These are phyloP conservation scores for Calonectria leucothoes DNA, from an alignment of 2,329 filamentous ascomycete genomes.

Conservation along the genomic window DNA sequence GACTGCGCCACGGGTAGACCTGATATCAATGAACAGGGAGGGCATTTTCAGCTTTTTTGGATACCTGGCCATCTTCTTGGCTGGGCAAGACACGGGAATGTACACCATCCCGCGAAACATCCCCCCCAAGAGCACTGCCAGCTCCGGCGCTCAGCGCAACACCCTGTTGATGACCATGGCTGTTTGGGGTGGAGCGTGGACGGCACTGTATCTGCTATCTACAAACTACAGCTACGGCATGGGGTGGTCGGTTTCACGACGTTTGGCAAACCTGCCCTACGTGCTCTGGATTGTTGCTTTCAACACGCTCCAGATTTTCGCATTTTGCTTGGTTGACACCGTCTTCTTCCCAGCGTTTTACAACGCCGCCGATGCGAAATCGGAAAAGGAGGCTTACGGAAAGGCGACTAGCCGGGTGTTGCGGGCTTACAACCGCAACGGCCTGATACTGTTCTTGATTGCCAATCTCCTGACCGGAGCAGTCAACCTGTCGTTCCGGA, in stretches of 20 bases:
- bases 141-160: conserved; percentile 61
- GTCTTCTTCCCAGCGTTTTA: conserved; percentile 81
- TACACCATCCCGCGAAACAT: conserved; percentile 76
- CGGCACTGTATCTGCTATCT: conserved; percentile 73
- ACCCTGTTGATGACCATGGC: conserved; percentile 73
- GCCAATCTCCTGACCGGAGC: conserved; percentile 91
- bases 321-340: conserved; percentile 83
- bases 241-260: conserved; percentile 82
- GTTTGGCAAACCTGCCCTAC: conserved; percentile 93
- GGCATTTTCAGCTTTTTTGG: conserved; percentile 95
- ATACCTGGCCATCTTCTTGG: conserved; percentile 94
- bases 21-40: conserved; percentile 92
- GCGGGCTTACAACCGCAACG: conserved; percentile 88
- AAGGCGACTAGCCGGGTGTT: conserved; percentile 85
- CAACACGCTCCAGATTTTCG: conserved; percentile 84
- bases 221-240: conserved; percentile 78
- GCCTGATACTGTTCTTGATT: conserved; percentile 84
- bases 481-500: conserved; percentile 89
- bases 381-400: conserved; percentile 73
- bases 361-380: conserved; percentile 63
- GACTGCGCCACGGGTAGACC: conserved; percentile 79
- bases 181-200: conserved; percentile 76
- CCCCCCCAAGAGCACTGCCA: conserved; percentile 54
- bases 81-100: conserved; percentile 86
- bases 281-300: conserved; percentile 93